Evolutionary conservation across 768 basidiomycete genomes (phyloP).

Genomic region (Podaxis carcinomalis): DNA sequence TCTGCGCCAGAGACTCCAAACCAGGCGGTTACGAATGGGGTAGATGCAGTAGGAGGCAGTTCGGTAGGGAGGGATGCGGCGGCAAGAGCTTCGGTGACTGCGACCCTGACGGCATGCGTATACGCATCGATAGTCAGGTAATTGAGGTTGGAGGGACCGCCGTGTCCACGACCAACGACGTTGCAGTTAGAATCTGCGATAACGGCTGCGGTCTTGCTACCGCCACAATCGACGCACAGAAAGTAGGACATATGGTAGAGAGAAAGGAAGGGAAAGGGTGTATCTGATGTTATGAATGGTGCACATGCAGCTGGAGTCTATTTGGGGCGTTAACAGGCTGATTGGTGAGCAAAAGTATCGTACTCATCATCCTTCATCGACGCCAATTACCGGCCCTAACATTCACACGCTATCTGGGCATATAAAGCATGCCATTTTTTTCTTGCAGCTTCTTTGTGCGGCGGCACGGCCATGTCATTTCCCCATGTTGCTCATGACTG

Average conservation of each 20-base stretch:
- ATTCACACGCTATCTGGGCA: conserved; percentile 27
- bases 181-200: conserved; percentile 55
- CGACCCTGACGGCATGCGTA: conserved; percentile 43
- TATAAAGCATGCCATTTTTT: conserved; percentile 9
- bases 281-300: not conserved
- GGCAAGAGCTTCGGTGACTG: conserved; percentile 52
- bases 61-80: conserved; percentile 24
- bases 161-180: conserved; percentile 62
- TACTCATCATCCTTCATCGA: not conserved
- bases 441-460: conserved; percentile 53
- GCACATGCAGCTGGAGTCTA: not conserved
- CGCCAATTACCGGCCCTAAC: conserved; percentile 31
- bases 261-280: not conserved
- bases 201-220: conserved; percentile 81
- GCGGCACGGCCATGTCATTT: conserved; percentile 72
- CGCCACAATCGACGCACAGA: conserved; percentile 86
- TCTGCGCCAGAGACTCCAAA: conserved; percentile 83
- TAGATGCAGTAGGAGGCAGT: conserved; percentile 15
- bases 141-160: conserved; percentile 83
- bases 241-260: conserved; percentile 45
- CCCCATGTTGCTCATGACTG: conserved; percentile 91
- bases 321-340: not conserved
- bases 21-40: conserved; percentile 68
- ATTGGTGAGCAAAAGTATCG: not conserved
- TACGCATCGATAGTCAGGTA: conserved; percentile 69